Evolutionary conservation across 441 rosid genomes (phyloP), one percentile per base, ranked within the genome.

Genomic region (Corymbia calophylla): DNA sequence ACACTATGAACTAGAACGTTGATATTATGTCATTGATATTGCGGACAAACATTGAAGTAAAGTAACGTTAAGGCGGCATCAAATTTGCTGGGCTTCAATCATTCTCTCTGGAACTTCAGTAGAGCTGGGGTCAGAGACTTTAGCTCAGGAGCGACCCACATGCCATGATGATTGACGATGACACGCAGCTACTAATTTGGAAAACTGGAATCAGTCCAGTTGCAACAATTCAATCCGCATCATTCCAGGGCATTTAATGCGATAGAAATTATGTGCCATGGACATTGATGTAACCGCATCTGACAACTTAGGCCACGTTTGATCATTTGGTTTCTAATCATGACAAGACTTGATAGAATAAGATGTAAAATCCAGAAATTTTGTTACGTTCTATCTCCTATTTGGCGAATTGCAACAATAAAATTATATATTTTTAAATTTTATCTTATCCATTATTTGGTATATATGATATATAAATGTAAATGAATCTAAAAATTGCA

Each of bases 271-370:
- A 73, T 21, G 82, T 2, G 9, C 51, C n/a, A 21, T 21, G 51
- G n/a, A 49, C 82, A 73, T 73, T 6, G 81, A 70, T 35, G 48
- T 70, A 35, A 70, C 29, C 9, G 3, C 5, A 39, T 11, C 39
- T 12, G 9, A 73, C 82, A 39, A 60, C 31, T 27, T 27, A 60
- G 68, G 68, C 44, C 64, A 58, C 5, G 6, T 25, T 25, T 58
- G n/a, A 29, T 13, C 6, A 58, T 58, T 29, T 58, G 25, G 25
- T 23, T 25, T 25, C 64, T 25, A 58, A 4, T 58, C 14, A 58
- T 0, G 10, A 58, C 25, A 25, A 9, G 25, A 58, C 10, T 58
- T 5, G 0, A 58, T 6, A 4, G 0, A 25, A 58, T 58, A 58
- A 0, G 3, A 58, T 25, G 2, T 58, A 1, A 58, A 58, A 25